A percentile compares a stretch with the other conserved stretches of the same genome.
Conservation (phyloP, 768 basidiomycete genomes). For the Tylopilus sp. region DNA sequence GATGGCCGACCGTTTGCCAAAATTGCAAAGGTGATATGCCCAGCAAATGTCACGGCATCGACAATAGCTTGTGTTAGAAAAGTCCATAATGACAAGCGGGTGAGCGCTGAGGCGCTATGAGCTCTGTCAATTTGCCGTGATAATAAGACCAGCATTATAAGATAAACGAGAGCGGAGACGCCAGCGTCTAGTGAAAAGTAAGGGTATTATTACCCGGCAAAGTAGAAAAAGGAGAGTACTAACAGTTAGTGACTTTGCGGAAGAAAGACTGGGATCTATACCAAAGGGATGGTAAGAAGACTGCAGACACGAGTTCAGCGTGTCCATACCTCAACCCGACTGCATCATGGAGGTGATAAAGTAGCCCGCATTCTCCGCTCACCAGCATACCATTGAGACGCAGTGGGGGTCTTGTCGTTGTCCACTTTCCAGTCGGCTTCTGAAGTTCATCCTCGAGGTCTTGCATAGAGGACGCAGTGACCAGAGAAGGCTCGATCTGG, state of each 20-base stretch:
- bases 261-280: constrained; percentile 61
- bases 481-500: constrained; percentile 53
- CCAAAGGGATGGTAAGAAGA: neutral
- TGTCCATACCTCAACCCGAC: constrained; percentile 61
- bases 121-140: constrained; percentile 73
- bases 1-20: constrained; percentile 80
- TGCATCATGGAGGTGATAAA: constrained; percentile 63
- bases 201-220: constrained; percentile 2
- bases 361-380: constrained; percentile 77
- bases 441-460: constrained; percentile 75
- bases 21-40: constrained; percentile 86
- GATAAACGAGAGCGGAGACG: constrained; percentile 60
- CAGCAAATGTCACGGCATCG: constrained; percentile 83
- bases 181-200: constrained; percentile 59
- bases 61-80: constrained; percentile 77
- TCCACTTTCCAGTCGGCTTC: constrained; percentile 68
- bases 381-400: constrained; percentile 62
- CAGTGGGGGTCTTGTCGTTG: constrained; percentile 52
- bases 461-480: constrained; percentile 55
- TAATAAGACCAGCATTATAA: constrained; percentile 62
- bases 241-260: constrained; percentile 68
- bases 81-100: constrained; percentile 78
- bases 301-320: neutral
- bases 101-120: constrained; percentile 74
- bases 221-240: constrained; percentile 13